Evolutionary conservation across 148 eudicot species (phyloP).

Genomic region (Fagopyrum homotropicum): DNA sequence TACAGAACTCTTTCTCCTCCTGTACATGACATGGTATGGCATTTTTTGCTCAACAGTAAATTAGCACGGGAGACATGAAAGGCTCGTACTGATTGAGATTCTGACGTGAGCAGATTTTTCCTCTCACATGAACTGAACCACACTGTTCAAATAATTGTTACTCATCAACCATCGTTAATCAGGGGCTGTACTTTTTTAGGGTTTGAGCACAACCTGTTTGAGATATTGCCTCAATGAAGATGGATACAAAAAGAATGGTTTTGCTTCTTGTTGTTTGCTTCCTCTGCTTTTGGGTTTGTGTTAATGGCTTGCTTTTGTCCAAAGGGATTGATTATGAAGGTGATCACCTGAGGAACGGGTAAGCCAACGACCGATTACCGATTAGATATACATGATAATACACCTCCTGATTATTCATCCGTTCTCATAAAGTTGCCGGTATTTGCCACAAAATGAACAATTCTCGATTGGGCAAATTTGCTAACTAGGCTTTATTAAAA

Average conservation of each 20-base stretch:
- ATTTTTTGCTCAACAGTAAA: slow-evolving; percentile 24
- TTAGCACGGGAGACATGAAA: slow-evolving; percentile 14
- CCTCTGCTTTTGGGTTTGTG: slow-evolving; percentile 37
- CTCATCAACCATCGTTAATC: background rate
- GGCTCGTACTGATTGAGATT: slow-evolving; percentile 14
- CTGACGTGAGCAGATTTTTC: slow-evolving; percentile 11
- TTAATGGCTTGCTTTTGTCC: slow-evolving; percentile 56
- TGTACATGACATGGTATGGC: slow-evolving; percentile 30
- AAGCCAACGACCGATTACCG: no score
- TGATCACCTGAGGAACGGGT: no score
- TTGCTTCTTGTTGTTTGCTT: slow-evolving; percentile 21
- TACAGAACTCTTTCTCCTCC: slow-evolving; percentile 22
- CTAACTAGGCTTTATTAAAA: no score
- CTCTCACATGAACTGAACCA: slow-evolving; percentile 12
- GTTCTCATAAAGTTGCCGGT: no score
- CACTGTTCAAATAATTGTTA: slow-evolving; percentile 15
- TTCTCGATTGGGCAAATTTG: no score
- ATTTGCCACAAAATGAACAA: no score
- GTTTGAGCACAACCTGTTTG: slow-evolving; percentile 18
- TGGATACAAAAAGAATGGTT: slow-evolving; percentile 17
- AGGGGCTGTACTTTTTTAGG: slow-evolving; percentile 5
- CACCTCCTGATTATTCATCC: no score
- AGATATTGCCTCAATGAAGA: slow-evolving; percentile 25
- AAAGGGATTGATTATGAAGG: slow-evolving; percentile 93
- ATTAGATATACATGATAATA: no score